Percentiles rank a stretch among this genome's conserved stretches.
phyloP scores from a whole-genome alignment of 495 filamentous ascomycete genomes.

The Aspergillus indologenus region DNA sequence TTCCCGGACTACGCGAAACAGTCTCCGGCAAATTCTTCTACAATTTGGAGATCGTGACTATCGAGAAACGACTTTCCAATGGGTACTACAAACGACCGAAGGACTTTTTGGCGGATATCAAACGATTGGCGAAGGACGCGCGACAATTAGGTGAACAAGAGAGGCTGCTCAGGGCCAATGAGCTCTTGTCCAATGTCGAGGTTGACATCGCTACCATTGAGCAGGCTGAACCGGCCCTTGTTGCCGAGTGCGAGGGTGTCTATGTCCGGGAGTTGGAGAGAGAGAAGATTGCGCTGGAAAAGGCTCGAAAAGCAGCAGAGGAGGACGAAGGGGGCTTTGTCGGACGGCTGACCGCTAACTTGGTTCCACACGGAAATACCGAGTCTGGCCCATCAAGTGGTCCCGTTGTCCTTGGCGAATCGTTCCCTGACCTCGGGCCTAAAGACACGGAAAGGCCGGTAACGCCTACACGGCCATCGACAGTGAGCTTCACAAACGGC shows the following conservation, averaged over 20 bases:
- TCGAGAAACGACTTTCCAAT: slow-evolving; percentile 91
- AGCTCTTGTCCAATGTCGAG: slow-evolving; percentile 85
- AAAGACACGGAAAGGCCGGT: slow-evolving; percentile 42
- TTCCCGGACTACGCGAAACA: slow-evolving; percentile 63
- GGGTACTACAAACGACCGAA: slow-evolving; percentile 87
- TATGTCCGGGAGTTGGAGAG: slow-evolving; percentile 72
- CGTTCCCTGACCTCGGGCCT: slow-evolving; percentile 43
- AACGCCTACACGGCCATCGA: slow-evolving; percentile 48
- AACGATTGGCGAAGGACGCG: slow-evolving; percentile 78
- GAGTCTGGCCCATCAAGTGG: slow-evolving; percentile 50
- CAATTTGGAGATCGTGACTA: slow-evolving; percentile 88
- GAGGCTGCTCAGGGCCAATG: slow-evolving; percentile 76
- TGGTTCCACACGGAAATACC: slow-evolving; percentile 44
- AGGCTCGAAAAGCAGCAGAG: slow-evolving; percentile 52
- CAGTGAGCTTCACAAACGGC: slow-evolving; percentile 52
- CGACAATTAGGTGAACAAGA: slow-evolving; percentile 72
- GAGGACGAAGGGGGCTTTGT: slow-evolving; percentile 29
- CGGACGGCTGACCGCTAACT: slow-evolving; percentile 26
- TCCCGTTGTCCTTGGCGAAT: slow-evolving; percentile 59
- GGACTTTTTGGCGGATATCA: slow-evolving; percentile 85
- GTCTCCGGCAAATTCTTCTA: slow-evolving; percentile 82
- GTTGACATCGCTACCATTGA: slow-evolving; percentile 78
- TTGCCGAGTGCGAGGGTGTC: slow-evolving; percentile 68
- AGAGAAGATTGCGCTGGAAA: slow-evolving; percentile 61
- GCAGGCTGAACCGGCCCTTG: slow-evolving; percentile 56